Conservation (phyloP, 352 stramenopile genomes). For the Thraustochytrium striatum region DNA sequence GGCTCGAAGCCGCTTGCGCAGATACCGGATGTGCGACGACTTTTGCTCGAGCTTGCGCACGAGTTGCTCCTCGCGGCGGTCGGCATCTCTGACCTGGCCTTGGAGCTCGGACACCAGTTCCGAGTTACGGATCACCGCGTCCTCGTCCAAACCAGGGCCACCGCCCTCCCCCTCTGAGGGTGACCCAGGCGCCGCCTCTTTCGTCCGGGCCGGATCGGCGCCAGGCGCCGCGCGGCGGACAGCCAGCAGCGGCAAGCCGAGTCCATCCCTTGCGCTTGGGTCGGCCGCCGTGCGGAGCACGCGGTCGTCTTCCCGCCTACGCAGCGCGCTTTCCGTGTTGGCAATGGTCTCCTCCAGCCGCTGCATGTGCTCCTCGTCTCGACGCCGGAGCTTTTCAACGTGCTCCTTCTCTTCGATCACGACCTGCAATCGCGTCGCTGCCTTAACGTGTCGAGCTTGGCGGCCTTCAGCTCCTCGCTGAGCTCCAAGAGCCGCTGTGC, state of each 20-base stretch:
- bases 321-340: conserved; percentile 39
- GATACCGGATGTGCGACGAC: not conserved
- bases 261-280: not conserved
- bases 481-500: conserved; percentile 56
- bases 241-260: conserved; percentile 8
- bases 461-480: conserved; percentile 55
- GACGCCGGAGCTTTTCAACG: conserved; percentile 51
- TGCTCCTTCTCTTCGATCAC: conserved; percentile 57
- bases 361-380: conserved; percentile 52
- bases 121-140: not conserved
- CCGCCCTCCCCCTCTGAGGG: not conserved
- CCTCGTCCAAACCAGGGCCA: not conserved
- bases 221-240: not conserved
- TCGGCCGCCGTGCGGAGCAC: not conserved
- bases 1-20: conserved; percentile 12
- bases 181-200: no score
- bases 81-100: not conserved
- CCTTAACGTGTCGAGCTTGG: conserved; percentile 54
- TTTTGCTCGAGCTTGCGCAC: conserved; percentile 5
- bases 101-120: not conserved
- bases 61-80: not conserved
- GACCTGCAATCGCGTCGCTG: conserved; percentile 48
- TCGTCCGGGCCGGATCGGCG: not conserved
- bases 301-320: conserved; percentile 18
- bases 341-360: conserved; percentile 53